Evolutionary conservation across 805 yeast genomes (phyloP).

Genomic region (Pichia eremophila): DNA sequence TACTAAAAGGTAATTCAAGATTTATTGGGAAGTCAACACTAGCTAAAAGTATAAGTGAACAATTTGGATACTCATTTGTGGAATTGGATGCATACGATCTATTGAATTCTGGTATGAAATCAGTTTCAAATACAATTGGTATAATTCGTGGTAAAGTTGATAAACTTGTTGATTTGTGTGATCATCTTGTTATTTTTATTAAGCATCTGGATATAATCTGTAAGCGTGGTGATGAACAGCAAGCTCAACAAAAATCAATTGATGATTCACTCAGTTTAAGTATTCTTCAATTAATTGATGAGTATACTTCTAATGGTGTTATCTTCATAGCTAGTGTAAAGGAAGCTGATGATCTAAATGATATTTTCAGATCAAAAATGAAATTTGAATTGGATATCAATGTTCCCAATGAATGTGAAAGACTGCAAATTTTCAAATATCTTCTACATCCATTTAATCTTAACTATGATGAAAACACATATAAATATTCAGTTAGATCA

Average conservation of each 20-base stretch:
- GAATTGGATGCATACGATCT: slow-evolving; percentile 64
- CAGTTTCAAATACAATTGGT: slow-evolving; percentile 61
- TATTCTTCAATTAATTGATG: slow-evolving; percentile 47
- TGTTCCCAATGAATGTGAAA: slow-evolving; percentile 74
- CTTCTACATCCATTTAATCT: slow-evolving; percentile 24
- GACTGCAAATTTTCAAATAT: slow-evolving; percentile 51
- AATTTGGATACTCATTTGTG: slow-evolving; percentile 56
- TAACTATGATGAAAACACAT: not conserved
- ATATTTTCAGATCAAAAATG: slow-evolving; percentile 53
- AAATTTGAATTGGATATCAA: slow-evolving; percentile 69
- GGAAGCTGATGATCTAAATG: slow-evolving; percentile 61
- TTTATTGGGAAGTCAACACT: slow-evolving; percentile 73
- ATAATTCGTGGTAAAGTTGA: slow-evolving; percentile 69
- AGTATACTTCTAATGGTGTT: slow-evolving; percentile 37
- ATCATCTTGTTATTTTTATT: slow-evolving; percentile 44
- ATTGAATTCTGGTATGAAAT: slow-evolving; percentile 58
- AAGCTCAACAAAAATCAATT: slow-evolving; percentile 17
- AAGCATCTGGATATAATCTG: slow-evolving; percentile 74
- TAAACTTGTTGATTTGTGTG: slow-evolving; percentile 37
- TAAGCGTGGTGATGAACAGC: slow-evolving; percentile 52
- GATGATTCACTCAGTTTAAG: slow-evolving; percentile 40
- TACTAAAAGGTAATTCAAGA: slow-evolving; percentile 60
- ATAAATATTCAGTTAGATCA: slow-evolving; percentile 25
- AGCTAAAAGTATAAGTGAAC: slow-evolving; percentile 43
- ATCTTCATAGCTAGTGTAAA: slow-evolving; percentile 59